These are phyloP conservation scores for Anaeromyces robustus DNA, from an alignment of 192 early-diverging fungal species.

Conservation along the genomic window DNA sequence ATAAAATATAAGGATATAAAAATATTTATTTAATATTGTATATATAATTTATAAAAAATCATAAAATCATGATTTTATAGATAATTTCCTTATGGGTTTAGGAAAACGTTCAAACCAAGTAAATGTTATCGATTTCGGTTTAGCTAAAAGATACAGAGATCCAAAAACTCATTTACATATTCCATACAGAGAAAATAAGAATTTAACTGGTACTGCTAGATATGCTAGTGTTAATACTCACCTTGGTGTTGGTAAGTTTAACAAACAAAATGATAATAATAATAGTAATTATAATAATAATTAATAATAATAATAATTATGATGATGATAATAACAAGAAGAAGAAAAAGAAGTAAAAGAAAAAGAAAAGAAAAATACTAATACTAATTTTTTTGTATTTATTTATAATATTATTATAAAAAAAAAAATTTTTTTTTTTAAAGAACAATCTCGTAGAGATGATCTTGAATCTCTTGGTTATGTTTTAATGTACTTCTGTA, in stretches of 20 bases:
- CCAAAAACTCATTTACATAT: conserved; percentile 61
- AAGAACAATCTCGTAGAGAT: conserved; percentile 49
- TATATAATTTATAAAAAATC: too few species aligned
- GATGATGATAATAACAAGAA: too few species aligned
- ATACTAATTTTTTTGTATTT: too few species aligned
- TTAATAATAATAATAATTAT: too few species aligned
- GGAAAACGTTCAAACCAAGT: conserved; percentile 46
- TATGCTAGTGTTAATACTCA: conserved; percentile 83
- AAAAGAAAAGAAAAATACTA: too few species aligned
- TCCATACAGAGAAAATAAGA: conserved; percentile 84
- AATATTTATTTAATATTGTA: too few species aligned
- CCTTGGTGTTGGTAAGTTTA: conserved; percentile 29
- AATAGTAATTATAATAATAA: too few species aligned
- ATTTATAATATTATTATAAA: conserved; percentile 2
- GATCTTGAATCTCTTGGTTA: conserved; percentile 48
- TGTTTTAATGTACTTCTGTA: conserved; percentile 47
- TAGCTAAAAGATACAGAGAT: conserved; percentile 49
- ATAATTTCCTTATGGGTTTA: conserved; percentile 80
- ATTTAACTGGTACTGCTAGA: conserved; percentile 78
- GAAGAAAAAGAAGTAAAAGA: too few species aligned
- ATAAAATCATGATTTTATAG: conserved; percentile 37
- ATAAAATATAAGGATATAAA: not conserved
- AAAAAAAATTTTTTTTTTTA: conserved; percentile 4
- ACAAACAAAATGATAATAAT: too few species aligned
- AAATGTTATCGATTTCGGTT: conserved; percentile 49